A percentile compares a stretch with the other conserved stretches of the same genome.
phyloP scores from a whole-genome alignment of 345 rosid species.

The Murraya koenigii region DNA sequence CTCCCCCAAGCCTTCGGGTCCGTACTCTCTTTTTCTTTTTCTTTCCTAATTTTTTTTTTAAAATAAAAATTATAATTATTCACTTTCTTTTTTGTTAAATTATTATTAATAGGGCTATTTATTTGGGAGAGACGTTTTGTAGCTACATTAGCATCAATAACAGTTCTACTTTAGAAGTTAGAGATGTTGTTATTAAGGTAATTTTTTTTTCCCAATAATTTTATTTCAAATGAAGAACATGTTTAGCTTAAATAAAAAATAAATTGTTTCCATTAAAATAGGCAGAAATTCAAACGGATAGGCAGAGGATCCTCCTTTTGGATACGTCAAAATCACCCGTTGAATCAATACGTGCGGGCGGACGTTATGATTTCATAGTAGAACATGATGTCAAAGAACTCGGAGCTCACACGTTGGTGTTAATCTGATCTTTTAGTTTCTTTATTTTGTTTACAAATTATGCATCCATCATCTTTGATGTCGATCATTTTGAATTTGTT shows the following conservation, averaged over 20 bases:
- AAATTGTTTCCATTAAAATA: slow-evolving; percentile 20
- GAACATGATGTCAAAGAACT: slow-evolving; percentile 99
- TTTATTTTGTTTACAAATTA: neutral
- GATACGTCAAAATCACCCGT: slow-evolving; percentile 90
- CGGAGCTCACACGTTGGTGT: slow-evolving; percentile 86
- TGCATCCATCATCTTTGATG: neutral
- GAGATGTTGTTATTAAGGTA: slow-evolving; percentile 81
- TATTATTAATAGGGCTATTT: slow-evolving; percentile 59
- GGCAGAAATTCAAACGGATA: slow-evolving; percentile 98
- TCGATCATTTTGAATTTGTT: neutral
- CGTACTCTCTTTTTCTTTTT: neutral
- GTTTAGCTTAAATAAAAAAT: neutral
- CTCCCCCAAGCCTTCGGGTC: slow-evolving; percentile 98
- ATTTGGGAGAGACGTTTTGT: slow-evolving; percentile 90
- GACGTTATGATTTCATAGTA: slow-evolving; percentile 92
- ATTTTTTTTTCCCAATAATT: neutral
- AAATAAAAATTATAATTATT: neutral
- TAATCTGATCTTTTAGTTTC: neutral
- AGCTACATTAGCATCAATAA: slow-evolving; percentile 93
- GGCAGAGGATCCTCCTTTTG: slow-evolving; percentile 80
- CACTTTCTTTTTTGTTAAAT: neutral
- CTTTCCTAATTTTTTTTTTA: neutral
- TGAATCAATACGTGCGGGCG: slow-evolving; percentile 78
- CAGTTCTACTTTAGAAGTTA: slow-evolving; percentile 79
- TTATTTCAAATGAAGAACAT: neutral